Percentiles rank a stretch among this genome's conserved stretches.
phyloP scores from a whole-genome alignment of 768 basidiomycete species.

The Rhizopogon rudus region DNA sequence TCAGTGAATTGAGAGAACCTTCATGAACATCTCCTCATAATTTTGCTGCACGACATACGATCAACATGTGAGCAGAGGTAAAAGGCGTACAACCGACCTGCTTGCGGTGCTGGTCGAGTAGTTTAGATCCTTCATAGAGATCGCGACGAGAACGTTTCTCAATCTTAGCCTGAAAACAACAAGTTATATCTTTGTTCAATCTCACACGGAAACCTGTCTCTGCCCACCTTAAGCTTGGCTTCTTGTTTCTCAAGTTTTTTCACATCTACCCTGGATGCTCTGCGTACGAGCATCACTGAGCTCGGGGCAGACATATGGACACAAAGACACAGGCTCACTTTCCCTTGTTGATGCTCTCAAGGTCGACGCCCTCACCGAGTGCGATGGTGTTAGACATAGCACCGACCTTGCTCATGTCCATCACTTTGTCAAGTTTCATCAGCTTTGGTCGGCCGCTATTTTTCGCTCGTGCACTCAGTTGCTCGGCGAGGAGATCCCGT shows the following conservation, averaged over 20 bases:
- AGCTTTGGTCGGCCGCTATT: slow-evolving; percentile 61
- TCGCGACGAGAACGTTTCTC: slow-evolving; percentile 90
- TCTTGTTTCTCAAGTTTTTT: slow-evolving; percentile 97
- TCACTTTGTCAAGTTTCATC: slow-evolving; percentile 76
- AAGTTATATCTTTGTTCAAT: slow-evolving; percentile 1
- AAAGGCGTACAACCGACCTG: slow-evolving; percentile 45
- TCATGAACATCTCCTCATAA: slow-evolving; percentile 99
- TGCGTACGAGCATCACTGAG: slow-evolving; percentile 24
- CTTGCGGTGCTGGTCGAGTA: slow-evolving; percentile 88
- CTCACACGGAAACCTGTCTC: not conserved
- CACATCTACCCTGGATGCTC: slow-evolving; percentile 88
- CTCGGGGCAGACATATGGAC: slow-evolving; percentile 1
- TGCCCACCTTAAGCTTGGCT: slow-evolving; percentile 79
- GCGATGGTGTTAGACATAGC: slow-evolving; percentile 78
- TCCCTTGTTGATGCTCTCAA: slow-evolving; percentile 92
- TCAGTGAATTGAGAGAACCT: slow-evolving; percentile 40
- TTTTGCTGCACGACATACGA: slow-evolving; percentile 58
- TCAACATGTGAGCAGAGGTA: not conserved
- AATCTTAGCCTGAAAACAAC: slow-evolving; percentile 72
- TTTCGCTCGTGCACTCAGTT: slow-evolving; percentile 52
- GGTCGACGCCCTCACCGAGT: slow-evolving; percentile 77
- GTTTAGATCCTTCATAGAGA: slow-evolving; percentile 94
- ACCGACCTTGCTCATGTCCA: slow-evolving; percentile 80
- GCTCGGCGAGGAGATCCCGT: slow-evolving; percentile 58
- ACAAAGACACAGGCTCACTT: slow-evolving; percentile 49